Evolutionary conservation across 352 stramenopile species (phyloP).

Genomic region (Phytophthora syringae): DNA sequence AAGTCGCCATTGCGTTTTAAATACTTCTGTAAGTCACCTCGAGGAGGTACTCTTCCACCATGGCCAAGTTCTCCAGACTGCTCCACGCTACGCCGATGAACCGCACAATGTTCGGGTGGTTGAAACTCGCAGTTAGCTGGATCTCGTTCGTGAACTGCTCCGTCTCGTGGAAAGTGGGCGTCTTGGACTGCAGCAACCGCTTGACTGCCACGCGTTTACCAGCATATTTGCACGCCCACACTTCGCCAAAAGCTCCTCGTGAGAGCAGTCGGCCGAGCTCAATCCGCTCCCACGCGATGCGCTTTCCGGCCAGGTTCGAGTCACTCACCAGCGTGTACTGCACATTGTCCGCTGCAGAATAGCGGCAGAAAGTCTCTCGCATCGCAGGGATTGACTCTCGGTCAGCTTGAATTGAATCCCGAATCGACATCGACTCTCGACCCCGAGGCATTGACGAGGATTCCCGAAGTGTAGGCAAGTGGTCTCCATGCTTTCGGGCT

Average conservation of each 20-base stretch:
- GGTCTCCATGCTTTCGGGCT: slow-evolving; percentile 7
- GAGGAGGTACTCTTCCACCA: slow-evolving; percentile 63
- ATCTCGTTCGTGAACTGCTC: slow-evolving; percentile 63
- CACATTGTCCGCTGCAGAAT: slow-evolving; percentile 31
- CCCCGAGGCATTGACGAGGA: slow-evolving; percentile 20
- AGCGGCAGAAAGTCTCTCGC: slow-evolving; percentile 36
- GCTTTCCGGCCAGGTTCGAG: slow-evolving; percentile 36
- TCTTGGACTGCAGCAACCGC: slow-evolving; percentile 46
- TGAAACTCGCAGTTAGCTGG: slow-evolving; percentile 47
- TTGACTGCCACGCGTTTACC: slow-evolving; percentile 54
- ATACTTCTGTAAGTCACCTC: slow-evolving; percentile 56
- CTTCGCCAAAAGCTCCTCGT: slow-evolving; percentile 59
- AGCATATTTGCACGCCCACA: slow-evolving; percentile 55
- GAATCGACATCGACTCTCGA: slow-evolving; percentile 21
- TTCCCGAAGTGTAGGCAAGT: slow-evolving; percentile 29
- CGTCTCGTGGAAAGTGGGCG: slow-evolving; percentile 46
- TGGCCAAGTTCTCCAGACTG: slow-evolving; percentile 52
- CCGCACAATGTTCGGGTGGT: slow-evolving; percentile 50
- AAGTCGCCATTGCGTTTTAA: slow-evolving; percentile 35
- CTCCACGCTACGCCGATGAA: slow-evolving; percentile 62
- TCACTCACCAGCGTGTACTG: slow-evolving; percentile 48
- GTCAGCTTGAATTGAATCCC: slow-evolving; percentile 33
- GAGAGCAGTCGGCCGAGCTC: slow-evolving; percentile 45
- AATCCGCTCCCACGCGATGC: slow-evolving; percentile 52
- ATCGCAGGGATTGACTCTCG: slow-evolving; percentile 29